Conservation (phyloP, 495 filamentous ascomycete genomes). For the Podospora sp. region DNA sequence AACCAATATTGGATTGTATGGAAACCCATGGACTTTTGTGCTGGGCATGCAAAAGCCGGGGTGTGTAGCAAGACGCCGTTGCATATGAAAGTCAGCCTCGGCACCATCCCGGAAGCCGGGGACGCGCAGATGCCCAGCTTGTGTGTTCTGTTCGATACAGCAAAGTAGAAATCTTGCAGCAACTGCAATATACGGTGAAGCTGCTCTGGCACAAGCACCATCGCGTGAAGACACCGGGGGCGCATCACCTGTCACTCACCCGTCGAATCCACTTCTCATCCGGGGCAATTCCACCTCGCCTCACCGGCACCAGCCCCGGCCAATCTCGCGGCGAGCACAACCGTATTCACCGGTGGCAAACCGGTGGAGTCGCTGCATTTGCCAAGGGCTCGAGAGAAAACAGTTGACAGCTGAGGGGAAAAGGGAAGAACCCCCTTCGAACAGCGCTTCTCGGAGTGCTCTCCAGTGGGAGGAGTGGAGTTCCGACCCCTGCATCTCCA, state of each 20-base stretch:
- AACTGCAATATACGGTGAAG: not conserved
- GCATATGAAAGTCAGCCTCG: slow-evolving; percentile 4
- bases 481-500: slow-evolving; percentile 1
- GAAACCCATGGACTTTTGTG: not conserved
- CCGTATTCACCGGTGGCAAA: not conserved
- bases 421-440: not conserved
- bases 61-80: not conserved
- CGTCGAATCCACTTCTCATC: not conserved
- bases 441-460: not conserved
- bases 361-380: not conserved
- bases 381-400: not conserved
- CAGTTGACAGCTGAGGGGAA: slow-evolving; percentile 2
- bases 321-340: not conserved
- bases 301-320: not conserved
- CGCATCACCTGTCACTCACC: not conserved
- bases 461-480: not conserved
- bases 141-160: not conserved
- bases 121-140: not conserved
- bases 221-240: not conserved
- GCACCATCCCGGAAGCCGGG: not conserved
- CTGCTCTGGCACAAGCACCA: not conserved
- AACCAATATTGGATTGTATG: too few relatives aligned
- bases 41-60: not conserved
- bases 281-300: not conserved
- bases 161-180: not conserved